Conservation (phyloP, 2,329 filamentous ascomycete genomes). For the Blastomyces gilchristii region DNA sequence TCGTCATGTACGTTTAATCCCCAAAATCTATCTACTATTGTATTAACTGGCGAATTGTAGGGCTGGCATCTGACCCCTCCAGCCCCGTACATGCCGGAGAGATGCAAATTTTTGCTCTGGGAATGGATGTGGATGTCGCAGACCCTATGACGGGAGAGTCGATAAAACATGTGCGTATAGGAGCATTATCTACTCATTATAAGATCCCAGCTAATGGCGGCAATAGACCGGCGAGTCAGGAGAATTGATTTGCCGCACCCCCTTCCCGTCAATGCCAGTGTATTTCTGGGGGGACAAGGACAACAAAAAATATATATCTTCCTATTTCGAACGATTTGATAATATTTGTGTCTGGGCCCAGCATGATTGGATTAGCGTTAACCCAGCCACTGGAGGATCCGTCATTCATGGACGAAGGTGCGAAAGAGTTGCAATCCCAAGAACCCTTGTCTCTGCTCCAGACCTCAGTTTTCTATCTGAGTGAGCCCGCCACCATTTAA, state of each 20-base stretch:
- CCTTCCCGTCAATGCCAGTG: slow-evolving; percentile 40
- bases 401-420: slow-evolving; percentile 36
- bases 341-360: slow-evolving; percentile 36
- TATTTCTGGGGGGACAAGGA: slow-evolving; percentile 38
- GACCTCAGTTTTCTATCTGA: not conserved
- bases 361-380: slow-evolving; percentile 38
- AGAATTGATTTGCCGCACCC: slow-evolving; percentile 38
- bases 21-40: not conserved
- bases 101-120: slow-evolving; percentile 38
- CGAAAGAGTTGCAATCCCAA: not conserved
- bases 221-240: slow-evolving; percentile 29
- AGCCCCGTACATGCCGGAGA: slow-evolving; percentile 37
- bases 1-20: slow-evolving; percentile 25
- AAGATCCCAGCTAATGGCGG: slow-evolving; percentile 3
- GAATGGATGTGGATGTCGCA: slow-evolving; percentile 39
- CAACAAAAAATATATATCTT: slow-evolving; percentile 32
- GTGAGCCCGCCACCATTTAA: not conserved
- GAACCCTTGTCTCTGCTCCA: not conserved
- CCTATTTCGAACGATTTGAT: slow-evolving; percentile 39
- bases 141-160: slow-evolving; percentile 30
- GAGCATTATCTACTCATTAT: not conserved
- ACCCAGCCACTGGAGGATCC: slow-evolving; percentile 33
- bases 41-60: slow-evolving; percentile 4
- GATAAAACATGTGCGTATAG: slow-evolving; percentile 18
- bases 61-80: slow-evolving; percentile 33